Conservation (phyloP, 441 rosid genomes). For the Pelargonium citronellum region DNA sequence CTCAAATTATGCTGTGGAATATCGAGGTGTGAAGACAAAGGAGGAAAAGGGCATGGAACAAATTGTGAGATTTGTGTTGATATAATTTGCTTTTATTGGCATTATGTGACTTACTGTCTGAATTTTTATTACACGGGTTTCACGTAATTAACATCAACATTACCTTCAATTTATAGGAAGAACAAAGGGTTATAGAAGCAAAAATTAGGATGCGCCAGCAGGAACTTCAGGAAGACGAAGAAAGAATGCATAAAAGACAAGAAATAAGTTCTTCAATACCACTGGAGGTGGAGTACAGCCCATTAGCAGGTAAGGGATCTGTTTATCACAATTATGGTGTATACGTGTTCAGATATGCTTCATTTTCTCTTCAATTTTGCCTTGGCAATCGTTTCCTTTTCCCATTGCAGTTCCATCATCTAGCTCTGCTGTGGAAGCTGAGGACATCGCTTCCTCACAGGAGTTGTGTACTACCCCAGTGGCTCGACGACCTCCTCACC, state of each 20-base stretch:
- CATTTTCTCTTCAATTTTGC: background rate
- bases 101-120: background rate
- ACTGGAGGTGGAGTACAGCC: slow-evolving; percentile 51
- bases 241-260: slow-evolving; percentile 69
- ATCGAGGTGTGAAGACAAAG: slow-evolving; percentile 78
- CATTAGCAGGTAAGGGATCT: slow-evolving; percentile 40
- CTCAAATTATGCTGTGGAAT: slow-evolving; percentile 90
- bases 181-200: slow-evolving; percentile 95
- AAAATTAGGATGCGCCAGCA: slow-evolving; percentile 80
- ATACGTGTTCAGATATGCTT: background rate
- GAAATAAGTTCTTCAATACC: slow-evolving; percentile 58
- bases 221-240: slow-evolving; percentile 88
- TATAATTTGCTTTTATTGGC: slow-evolving; percentile 3
- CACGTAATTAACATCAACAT: background rate
- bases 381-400: slow-evolving; percentile 6
- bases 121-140: background rate
- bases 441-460: slow-evolving; percentile 46
- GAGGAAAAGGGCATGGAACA: slow-evolving; percentile 95
- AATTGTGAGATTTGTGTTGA: slow-evolving; percentile 50
- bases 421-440: slow-evolving; percentile 40
- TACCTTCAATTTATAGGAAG: slow-evolving; percentile 54
- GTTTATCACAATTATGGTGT: slow-evolving; percentile 10
- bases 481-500: slow-evolving; percentile 41
- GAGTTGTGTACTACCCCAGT: slow-evolving; percentile 29
- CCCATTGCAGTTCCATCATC: slow-evolving; percentile 46